These are phyloP conservation scores for Fraxinus floribunda DNA, from an alignment of 305 asterid genomes.

Conservation along the genomic window DNA sequence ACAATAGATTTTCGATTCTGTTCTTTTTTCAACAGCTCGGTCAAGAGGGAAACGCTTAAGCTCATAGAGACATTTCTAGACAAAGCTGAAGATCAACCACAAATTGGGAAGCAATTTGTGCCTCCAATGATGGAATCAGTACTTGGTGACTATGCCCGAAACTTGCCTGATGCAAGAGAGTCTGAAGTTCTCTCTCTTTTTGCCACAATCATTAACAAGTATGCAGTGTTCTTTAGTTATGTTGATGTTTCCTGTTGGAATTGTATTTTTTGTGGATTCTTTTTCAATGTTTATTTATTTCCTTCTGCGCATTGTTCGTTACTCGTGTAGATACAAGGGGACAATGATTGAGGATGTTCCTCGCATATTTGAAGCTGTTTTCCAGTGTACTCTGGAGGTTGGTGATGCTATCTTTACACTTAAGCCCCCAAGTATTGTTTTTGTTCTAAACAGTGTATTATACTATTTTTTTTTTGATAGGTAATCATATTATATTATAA, in stretches of 20 bases:
- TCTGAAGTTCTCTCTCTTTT: conserved; percentile 97
- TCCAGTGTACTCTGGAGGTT: conserved; percentile 98
- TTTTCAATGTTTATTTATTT: conserved; percentile 2
- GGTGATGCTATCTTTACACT: conserved; percentile 17
- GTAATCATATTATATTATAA: too few species aligned
- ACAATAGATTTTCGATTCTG: conserved; percentile 1
- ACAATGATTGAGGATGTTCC: conserved; percentile 96
- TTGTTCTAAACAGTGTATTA: not conserved
- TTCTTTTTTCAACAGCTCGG: conserved; percentile 59
- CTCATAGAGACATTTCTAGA: conserved; percentile 95
- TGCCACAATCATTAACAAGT: conserved; percentile 97
- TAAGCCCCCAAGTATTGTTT: not conserved
- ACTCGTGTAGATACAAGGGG: conserved; percentile 64
- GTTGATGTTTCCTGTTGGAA: not conserved
- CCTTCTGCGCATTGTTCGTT: conserved; percentile 9
- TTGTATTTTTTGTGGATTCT: conserved; percentile 7
- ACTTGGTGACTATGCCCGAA: conserved; percentile 92
- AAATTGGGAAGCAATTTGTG: conserved; percentile 87
- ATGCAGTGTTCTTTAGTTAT: conserved; percentile 21
- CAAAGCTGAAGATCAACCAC: conserved; percentile 93
- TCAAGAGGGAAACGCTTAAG: conserved; percentile 93
- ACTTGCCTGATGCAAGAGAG: conserved; percentile 98
- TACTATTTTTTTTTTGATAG: too few species aligned
- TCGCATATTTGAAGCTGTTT: conserved; percentile 94
- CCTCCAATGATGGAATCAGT: conserved; percentile 99